A percentile compares a stretch with the other conserved stretches of the same genome.
phyloP scores from a whole-genome alignment of 2,329 filamentous ascomycete genomes.

The Botrytis fragariae region DNA sequence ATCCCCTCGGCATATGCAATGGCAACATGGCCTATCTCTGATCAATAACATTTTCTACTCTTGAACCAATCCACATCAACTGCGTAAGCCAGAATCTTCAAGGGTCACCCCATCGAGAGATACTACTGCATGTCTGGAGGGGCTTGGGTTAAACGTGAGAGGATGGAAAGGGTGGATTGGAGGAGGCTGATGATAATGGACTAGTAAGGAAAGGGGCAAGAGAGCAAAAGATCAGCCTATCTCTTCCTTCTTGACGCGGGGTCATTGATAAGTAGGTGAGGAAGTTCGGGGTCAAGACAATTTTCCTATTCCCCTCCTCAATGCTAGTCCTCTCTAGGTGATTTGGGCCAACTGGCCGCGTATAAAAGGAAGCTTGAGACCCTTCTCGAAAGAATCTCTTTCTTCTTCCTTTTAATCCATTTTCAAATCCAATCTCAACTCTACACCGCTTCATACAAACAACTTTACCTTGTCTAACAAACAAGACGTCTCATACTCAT shows the following conservation, averaged over 20 bases:
- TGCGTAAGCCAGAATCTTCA: constrained; percentile 33
- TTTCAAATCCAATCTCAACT: constrained; percentile 30
- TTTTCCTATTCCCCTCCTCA: constrained; percentile 29
- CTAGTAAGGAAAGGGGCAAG: constrained; percentile 27
- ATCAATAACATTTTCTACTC: constrained; percentile 34
- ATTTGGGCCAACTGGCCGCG: constrained; percentile 43
- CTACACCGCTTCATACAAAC: constrained; percentile 20
- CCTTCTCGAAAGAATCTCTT: constrained; percentile 46
- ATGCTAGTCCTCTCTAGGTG: constrained; percentile 29
- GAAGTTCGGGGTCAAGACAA: constrained; percentile 36
- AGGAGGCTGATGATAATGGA: constrained; percentile 24
- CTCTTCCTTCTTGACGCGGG: constrained; percentile 41
- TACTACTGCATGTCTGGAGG: constrained; percentile 34
- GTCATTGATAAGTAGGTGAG: constrained; percentile 36
- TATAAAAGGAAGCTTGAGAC: constrained; percentile 62
- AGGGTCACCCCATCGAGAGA: constrained; percentile 33
- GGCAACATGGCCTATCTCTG: constrained; percentile 38
- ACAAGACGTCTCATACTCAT: constrained; percentile 27
- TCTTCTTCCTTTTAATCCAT: constrained; percentile 52
- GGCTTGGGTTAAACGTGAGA: constrained; percentile 33
- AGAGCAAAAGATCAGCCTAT: constrained; percentile 35
- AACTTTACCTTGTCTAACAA: constrained; percentile 26
- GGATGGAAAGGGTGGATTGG: constrained; percentile 31
- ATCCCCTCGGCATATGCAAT: constrained; percentile 30
- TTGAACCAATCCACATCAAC: constrained; percentile 35